Conservation (phyloP, 2,329 filamentous ascomycete genomes). For the Gyromitra esculenta region DNA sequence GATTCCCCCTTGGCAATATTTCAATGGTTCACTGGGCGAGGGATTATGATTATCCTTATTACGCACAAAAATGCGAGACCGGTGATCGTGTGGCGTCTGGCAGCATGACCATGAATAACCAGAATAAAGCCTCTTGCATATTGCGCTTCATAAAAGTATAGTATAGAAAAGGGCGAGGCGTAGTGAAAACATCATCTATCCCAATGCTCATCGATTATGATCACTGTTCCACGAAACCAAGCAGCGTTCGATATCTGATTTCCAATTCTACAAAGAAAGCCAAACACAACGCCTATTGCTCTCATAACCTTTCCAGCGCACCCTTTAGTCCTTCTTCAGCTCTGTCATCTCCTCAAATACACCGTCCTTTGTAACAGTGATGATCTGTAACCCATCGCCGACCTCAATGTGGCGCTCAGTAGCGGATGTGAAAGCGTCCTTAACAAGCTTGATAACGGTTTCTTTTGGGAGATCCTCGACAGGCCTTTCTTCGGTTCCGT, state of each 20-base stretch:
- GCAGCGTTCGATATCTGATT: slow-evolving; percentile 47
- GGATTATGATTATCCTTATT: neutral
- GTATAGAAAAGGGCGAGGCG: neutral
- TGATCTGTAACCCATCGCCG: slow-evolving; percentile 93
- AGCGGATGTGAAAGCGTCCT: slow-evolving; percentile 97
- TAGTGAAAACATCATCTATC: slow-evolving; percentile 4
- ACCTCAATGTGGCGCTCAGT: slow-evolving; percentile 99
- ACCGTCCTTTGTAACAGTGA: slow-evolving; percentile 81
- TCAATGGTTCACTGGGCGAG: neutral
- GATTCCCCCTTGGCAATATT: neutral
- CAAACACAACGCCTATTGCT: slow-evolving; percentile 39
- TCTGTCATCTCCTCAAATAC: slow-evolving; percentile 85
- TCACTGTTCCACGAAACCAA: neutral
- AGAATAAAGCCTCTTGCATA: neutral
- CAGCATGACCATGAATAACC: neutral
- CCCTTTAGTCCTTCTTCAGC: slow-evolving; percentile 83
- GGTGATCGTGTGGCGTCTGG: neutral
- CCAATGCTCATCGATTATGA: neutral
- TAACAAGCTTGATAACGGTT: slow-evolving; percentile 85
- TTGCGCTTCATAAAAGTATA: neutral
- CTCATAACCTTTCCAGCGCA: neutral
- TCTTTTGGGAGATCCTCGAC: slow-evolving; percentile 74
- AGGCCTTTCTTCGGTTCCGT: slow-evolving; percentile 71
- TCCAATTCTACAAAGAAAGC: slow-evolving; percentile 47
- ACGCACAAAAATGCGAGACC: neutral